These are phyloP conservation scores for Vitis rupestris DNA, from an alignment of 164 flowering plant genomes.

Conservation along the genomic window DNA sequence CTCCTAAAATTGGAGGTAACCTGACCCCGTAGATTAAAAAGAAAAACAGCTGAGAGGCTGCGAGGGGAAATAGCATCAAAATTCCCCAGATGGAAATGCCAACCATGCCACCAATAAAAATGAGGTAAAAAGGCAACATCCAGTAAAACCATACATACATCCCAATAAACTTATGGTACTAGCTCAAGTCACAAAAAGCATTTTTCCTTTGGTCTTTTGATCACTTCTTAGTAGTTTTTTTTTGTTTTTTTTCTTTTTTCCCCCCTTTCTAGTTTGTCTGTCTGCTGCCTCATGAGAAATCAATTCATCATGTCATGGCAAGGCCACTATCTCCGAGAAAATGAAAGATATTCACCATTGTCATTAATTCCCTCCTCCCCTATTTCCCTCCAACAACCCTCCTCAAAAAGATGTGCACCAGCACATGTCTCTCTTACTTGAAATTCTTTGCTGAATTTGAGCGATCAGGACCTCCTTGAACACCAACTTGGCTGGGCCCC, in stretches of 20 bases:
- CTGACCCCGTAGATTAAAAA: slow-evolving; percentile 15
- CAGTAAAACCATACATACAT: slow-evolving; percentile 11
- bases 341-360: slow-evolving; percentile 8
- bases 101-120: slow-evolving; percentile 13
- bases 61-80: slow-evolving; percentile 17
- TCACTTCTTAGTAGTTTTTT: neutral
- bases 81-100: slow-evolving; percentile 15
- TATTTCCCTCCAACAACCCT: neutral
- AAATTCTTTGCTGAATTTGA: slow-evolving; percentile 15
- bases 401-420: slow-evolving; percentile 5
- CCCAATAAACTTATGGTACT: slow-evolving; percentile 14
- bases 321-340: slow-evolving; percentile 3
- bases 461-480: slow-evolving; percentile 14
- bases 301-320: slow-evolving; percentile 10
- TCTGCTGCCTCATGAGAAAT: neutral
- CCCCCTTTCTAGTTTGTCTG: neutral
- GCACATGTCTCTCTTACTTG: slow-evolving; percentile 9
- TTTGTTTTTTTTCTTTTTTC: neutral
- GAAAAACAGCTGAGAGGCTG: slow-evolving; percentile 20
- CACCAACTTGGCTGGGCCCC: slow-evolving; percentile 10
- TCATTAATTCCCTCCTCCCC: neutral
- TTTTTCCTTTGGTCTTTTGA: slow-evolving; percentile 4
- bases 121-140: slow-evolving; percentile 1
- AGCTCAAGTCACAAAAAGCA: slow-evolving; percentile 8
- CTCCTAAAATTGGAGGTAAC: slow-evolving; percentile 4